Evolutionary conservation across 2,329 filamentous ascomycete genomes (phyloP).

Genomic region (Nothopassalora personata): DNA sequence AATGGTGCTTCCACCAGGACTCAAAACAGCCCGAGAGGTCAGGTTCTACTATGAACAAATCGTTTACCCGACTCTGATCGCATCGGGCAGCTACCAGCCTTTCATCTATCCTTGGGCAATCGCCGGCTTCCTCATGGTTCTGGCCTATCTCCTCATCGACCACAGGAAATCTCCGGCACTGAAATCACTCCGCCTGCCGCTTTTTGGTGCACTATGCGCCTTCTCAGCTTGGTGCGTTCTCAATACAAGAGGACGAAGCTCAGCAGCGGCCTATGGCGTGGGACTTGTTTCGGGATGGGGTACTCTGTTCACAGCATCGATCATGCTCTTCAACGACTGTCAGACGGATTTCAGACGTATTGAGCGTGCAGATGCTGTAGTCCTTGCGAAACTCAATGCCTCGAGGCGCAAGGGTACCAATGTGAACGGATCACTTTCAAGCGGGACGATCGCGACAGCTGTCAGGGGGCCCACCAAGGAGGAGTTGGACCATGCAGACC

Average conservation of each 20-base stretch:
- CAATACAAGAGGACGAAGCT: slow-evolving; percentile 44
- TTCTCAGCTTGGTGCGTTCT: slow-evolving; percentile 42
- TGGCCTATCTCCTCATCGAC: slow-evolving; percentile 51
- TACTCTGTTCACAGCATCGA: slow-evolving; percentile 47
- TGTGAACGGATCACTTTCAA: slow-evolving; percentile 4
- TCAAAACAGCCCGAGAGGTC: slow-evolving; percentile 25
- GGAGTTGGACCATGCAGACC: neutral
- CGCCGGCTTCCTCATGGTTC: slow-evolving; percentile 36
- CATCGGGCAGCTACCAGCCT: slow-evolving; percentile 37
- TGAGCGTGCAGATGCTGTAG: slow-evolving; percentile 35
- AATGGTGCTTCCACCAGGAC: slow-evolving; percentile 27
- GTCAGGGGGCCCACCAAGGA: neutral
- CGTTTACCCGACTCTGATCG: slow-evolving; percentile 37
- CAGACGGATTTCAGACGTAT: slow-evolving; percentile 53
- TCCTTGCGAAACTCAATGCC: neutral
- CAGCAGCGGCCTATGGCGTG: slow-evolving; percentile 51
- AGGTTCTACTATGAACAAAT: slow-evolving; percentile 32
- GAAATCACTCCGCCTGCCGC: slow-evolving; percentile 39
- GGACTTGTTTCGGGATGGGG: slow-evolving; percentile 53
- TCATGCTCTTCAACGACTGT: slow-evolving; percentile 53
- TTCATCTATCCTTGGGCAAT: slow-evolving; percentile 43
- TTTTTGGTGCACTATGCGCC: slow-evolving; percentile 42
- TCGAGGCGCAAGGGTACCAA: neutral
- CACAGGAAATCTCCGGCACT: slow-evolving; percentile 38
- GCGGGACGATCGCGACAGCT: slow-evolving; percentile 6